Conservation (phyloP, 2,329 filamentous ascomycete species). For the Trichocomaceae sp. region DNA sequence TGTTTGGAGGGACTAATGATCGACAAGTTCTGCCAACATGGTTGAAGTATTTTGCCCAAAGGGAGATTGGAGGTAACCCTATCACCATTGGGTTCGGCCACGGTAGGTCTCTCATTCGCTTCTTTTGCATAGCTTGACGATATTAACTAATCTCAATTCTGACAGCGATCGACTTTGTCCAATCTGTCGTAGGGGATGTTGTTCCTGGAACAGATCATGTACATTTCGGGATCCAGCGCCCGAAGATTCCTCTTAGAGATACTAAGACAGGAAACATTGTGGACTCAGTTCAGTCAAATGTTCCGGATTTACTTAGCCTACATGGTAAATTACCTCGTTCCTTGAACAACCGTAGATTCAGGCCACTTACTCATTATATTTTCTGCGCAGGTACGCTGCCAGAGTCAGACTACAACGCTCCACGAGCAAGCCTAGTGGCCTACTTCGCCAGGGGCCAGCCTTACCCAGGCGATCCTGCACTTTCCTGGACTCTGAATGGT, state of each 20-base stretch:
- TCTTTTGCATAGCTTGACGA: background rate
- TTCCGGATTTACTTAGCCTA: conserved; percentile 4
- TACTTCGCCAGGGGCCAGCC: conserved; percentile 7
- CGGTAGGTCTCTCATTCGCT: background rate
- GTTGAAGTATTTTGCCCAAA: conserved; percentile 1
- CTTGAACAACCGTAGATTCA: too few relatives aligned
- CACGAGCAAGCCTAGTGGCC: conserved; percentile 1
- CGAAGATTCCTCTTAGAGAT: conserved; percentile 2
- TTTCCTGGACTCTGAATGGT: conserved; percentile 6
- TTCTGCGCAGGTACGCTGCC: background rate
- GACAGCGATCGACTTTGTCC: conserved; percentile 4
- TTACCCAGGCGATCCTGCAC: conserved; percentile 2
- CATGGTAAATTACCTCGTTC: background rate
- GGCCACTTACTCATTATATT: too few relatives aligned
- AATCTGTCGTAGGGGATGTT: conserved; percentile 26
- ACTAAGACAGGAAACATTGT: background rate
- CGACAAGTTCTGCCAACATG: background rate
- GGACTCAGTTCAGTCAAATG: conserved; percentile 3
- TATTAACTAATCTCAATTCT: background rate
- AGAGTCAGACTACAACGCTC: background rate
- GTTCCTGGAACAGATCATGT: conserved; percentile 4
- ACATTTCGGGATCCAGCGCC: conserved; percentile 4
- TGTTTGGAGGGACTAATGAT: conserved; percentile 3
- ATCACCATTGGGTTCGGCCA: conserved; percentile 5
- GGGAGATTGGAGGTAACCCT: conserved; percentile 1